Percentiles rank a stretch among this genome's conserved stretches.
These are phyloP conservation scores for Russula abietina DNA, from an alignment of 768 basidiomycete genomes.

Conservation along the genomic window DNA sequence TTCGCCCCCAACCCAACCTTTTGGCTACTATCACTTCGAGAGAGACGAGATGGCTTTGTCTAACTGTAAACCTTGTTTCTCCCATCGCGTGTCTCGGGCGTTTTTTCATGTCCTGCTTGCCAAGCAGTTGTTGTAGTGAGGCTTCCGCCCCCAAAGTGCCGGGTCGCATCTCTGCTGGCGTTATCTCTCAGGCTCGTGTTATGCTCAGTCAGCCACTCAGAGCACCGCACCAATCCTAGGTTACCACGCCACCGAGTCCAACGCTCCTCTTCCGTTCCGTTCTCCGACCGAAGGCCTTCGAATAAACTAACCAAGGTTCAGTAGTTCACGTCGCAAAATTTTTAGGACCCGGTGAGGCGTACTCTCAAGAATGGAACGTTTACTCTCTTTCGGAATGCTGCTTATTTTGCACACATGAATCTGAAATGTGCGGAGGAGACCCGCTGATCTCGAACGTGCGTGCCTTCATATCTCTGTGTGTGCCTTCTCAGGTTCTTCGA, in stretches of 20 bases:
- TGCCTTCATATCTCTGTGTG: not conserved
- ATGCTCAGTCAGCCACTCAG: too few species aligned
- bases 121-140: not conserved
- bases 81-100: not conserved
- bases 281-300: not conserved
- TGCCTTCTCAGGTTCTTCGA: not conserved
- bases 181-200: not conserved
- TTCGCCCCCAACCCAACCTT: not conserved
- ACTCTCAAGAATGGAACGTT: not conserved
- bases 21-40: not conserved
- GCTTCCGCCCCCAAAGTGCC: not conserved
- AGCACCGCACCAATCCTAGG: constrained; percentile 6
- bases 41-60: not conserved
- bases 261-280: not conserved
- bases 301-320: not conserved
- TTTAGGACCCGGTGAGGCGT: not conserved
- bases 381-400: too few species aligned
- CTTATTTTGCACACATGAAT: not conserved
- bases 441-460: constrained; percentile 13
- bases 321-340: not conserved
- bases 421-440: not conserved
- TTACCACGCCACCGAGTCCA: not conserved
- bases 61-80: constrained; percentile 21
- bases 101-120: not conserved
- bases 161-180: constrained; percentile 7